Evolutionary conservation across 2,329 filamentous ascomycete species (phyloP).

Genomic region (Metarhizium brunneum): DNA sequence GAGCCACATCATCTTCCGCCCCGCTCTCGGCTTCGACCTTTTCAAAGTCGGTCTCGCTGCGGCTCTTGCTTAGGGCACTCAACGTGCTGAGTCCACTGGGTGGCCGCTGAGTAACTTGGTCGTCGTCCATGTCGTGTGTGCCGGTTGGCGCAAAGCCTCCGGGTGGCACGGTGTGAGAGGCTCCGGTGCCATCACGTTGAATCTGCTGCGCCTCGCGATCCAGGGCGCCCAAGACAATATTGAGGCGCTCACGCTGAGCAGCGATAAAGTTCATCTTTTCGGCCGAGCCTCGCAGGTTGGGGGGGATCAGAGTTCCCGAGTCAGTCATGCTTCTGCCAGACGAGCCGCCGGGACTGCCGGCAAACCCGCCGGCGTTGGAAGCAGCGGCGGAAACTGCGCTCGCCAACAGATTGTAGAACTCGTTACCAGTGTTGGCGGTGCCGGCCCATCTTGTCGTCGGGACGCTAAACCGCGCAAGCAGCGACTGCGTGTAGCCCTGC

Average conservation of each 20-base stretch:
- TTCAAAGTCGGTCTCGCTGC: constrained; percentile 83
- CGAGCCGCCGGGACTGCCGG: constrained; percentile 12
- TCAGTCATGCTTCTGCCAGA: constrained; percentile 11
- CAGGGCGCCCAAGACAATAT: constrained; percentile 64
- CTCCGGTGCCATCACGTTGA: constrained; percentile 25
- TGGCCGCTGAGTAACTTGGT: constrained; percentile 29
- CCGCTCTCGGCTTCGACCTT: constrained; percentile 71
- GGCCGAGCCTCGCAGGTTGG: constrained; percentile 50
- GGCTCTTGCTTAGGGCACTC: constrained; percentile 64
- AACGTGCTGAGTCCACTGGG: constrained; percentile 38
- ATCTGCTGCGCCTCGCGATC: constrained; percentile 67
- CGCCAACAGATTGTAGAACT: constrained; percentile 72
- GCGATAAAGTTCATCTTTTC: constrained; percentile 68
- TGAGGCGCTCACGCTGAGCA: constrained; percentile 69
- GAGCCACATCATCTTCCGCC: constrained; percentile 39
- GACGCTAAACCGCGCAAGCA: constrained; percentile 80
- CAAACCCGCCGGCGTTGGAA: constrained; percentile 31
- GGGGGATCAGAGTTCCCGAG: constrained; percentile 60
- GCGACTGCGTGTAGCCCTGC: constrained; percentile 64
- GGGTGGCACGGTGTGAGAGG: neutral
- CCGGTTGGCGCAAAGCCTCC: constrained; percentile 7
- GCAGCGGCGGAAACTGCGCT: constrained; percentile 61
- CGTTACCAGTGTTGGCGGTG: constrained; percentile 38
- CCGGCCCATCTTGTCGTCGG: constrained; percentile 55
- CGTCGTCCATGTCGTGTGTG: constrained; percentile 19